Evolutionary conservation across 306 rosid genomes (phyloP).

Genomic region (Malus sieversii): DNA sequence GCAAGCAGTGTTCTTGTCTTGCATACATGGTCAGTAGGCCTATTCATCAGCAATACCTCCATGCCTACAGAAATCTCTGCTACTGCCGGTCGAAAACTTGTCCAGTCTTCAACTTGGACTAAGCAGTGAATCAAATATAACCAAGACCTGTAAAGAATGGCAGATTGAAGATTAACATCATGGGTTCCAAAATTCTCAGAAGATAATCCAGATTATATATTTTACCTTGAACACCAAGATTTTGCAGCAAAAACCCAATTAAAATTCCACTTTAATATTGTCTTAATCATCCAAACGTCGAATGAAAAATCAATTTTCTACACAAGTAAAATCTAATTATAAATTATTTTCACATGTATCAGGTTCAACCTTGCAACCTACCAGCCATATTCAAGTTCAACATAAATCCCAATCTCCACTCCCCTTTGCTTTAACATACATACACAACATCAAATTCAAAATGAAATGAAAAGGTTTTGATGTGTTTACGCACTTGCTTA

Average conservation of each 20-base stretch:
- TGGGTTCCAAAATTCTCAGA: constrained; percentile 14
- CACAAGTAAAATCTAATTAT: too few relatives aligned
- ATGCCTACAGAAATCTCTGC: constrained; percentile 13
- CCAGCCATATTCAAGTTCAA: too few relatives aligned
- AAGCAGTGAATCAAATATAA: background rate
- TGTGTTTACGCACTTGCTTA: too few relatives aligned
- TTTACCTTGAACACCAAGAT: constrained; percentile 22
- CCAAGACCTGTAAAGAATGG: constrained; percentile 31
- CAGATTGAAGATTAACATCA: constrained; percentile 13
- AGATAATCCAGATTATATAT: constrained; percentile 1
- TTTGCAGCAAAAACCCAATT: constrained; percentile 18
- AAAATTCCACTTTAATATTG: background rate
- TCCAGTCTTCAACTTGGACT: constrained; percentile 17
- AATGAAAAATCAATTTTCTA: too few relatives aligned
- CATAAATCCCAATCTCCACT: too few relatives aligned
- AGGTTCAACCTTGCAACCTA: too few relatives aligned
- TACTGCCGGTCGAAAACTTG: constrained; percentile 9
- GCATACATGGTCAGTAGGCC: constrained; percentile 2
- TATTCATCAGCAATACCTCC: constrained; percentile 27
- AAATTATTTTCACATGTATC: too few relatives aligned
- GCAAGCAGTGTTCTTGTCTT: constrained; percentile 20
- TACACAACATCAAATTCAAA: too few relatives aligned
- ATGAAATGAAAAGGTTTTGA: too few relatives aligned
- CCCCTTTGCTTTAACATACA: too few relatives aligned
- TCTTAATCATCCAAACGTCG: too few relatives aligned